Conservation (phyloP, 192 early-diverging fungal species). For the Spinellus fusiger region DNA sequence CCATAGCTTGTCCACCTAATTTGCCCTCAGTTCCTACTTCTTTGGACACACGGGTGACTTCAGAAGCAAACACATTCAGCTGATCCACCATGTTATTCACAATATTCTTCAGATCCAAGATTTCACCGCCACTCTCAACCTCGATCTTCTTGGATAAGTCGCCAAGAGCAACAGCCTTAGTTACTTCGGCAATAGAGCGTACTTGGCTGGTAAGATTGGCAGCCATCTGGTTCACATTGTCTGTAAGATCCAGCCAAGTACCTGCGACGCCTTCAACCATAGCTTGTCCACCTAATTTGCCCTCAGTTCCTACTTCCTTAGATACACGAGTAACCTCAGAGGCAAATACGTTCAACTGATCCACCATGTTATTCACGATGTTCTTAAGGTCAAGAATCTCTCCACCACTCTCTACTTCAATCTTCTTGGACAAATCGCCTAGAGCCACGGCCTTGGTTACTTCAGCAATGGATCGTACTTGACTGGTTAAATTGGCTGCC, state of each 20-base stretch:
- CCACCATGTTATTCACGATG: constrained; percentile 45
- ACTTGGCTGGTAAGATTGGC: constrained; percentile 50
- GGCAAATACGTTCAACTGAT: constrained; percentile 37
- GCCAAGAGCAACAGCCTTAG: constrained; percentile 51
- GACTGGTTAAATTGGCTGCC: constrained; percentile 21
- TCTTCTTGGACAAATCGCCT: constrained; percentile 41
- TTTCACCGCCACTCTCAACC: constrained; percentile 58
- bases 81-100: constrained; percentile 68
- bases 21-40: constrained; percentile 41
- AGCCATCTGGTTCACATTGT: constrained; percentile 43
- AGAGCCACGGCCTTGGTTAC: constrained; percentile 44
- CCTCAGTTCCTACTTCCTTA: constrained; percentile 63
- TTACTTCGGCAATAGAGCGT: constrained; percentile 55
- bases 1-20: constrained; percentile 38
- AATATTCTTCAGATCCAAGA: constrained; percentile 56
- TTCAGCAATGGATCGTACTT: constrained; percentile 45
- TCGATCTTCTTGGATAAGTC: constrained; percentile 54
- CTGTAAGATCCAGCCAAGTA: constrained; percentile 39
- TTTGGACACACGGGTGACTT: constrained; percentile 18
- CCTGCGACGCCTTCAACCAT: constrained; percentile 28
- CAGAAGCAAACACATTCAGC: constrained; percentile 34
- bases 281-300: constrained; percentile 55
- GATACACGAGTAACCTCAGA: constrained; percentile 66
- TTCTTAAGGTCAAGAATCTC: constrained; percentile 50
- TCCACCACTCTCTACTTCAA: constrained; percentile 41